A percentile compares a stretch with the other conserved stretches of the same genome.
Conservation (phyloP, 1,284 basidiomycete species). For the Heterobasidion parviporum region DNA sequence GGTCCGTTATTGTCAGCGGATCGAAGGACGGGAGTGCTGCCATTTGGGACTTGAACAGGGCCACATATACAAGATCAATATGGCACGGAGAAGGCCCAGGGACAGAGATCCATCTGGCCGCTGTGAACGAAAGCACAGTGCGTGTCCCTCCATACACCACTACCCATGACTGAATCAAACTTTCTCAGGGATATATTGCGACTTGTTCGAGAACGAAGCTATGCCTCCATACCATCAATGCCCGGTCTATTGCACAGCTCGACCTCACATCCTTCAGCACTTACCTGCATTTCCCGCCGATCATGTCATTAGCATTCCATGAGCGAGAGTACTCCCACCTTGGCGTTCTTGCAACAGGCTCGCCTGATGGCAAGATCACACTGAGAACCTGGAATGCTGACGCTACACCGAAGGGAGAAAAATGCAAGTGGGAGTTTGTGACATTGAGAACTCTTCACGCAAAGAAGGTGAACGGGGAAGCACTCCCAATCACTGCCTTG, state of each 20-base stretch:
- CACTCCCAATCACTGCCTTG: conserved; percentile 44
- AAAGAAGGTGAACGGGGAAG: conserved; percentile 25
- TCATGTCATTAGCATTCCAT: conserved; percentile 62
- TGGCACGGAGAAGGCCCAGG: conserved; percentile 46
- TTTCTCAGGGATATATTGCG: conserved; percentile 67
- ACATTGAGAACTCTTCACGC: conserved; percentile 58
- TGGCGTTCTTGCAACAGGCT: conserved; percentile 63
- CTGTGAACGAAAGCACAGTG: conserved; percentile 83
- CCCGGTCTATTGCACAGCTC: conserved; percentile 56
- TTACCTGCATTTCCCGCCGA: conserved; percentile 25
- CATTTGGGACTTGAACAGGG: conserved; percentile 87
- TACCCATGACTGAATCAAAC: conserved; percentile 1
- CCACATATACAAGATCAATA: conserved; percentile 69
- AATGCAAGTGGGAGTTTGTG: conserved; percentile 65
- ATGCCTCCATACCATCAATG: conserved; percentile 79
- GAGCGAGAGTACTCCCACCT: conserved; percentile 71
- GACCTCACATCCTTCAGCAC: conserved; percentile 43
- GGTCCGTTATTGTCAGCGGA: conserved; percentile 82
- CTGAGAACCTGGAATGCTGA: conserved; percentile 71
- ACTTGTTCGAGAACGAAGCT: conserved; percentile 66
- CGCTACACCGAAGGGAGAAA: conserved; percentile 51
- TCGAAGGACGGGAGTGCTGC: conserved; percentile 80
- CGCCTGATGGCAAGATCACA: conserved; percentile 57
- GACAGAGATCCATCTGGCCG: conserved; percentile 56
- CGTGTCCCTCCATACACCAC: conserved; percentile 19